Base-by-base conservation (phyloP, 2,329 filamentous ascomycete species). In the Orbilia blumenaviensis region DNA sequence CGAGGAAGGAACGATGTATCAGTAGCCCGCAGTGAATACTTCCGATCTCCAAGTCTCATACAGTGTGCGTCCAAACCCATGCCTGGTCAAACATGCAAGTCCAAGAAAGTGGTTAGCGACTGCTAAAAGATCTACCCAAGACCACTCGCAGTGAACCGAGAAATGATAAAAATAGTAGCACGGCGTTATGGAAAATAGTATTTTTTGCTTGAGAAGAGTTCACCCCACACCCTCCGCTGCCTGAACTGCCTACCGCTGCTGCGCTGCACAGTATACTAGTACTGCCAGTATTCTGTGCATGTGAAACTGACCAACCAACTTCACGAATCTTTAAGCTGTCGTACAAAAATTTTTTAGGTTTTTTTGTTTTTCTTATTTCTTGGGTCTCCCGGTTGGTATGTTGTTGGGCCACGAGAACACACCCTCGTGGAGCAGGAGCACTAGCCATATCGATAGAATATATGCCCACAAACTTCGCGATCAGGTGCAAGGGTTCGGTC, bases 141-240 rank as follows among this genome's bases (percentile, higher is more conserved):
- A 52, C 42, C 46, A 27, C 48, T 58, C 67, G 23, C 58, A 66
- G 12, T 41, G 60, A 50, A 72, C 34, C 34, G 58, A 63, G 23
- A 66, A 66, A 12, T 10, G 9, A 38, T 72, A 64, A 72, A 72
- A 72, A 72, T 72, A 72, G 67, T 14, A 72, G 48, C 67, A 71
- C 46, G 66, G 52, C 29, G 52, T 61, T 50, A 61, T 50, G 58
- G 50, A 50, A 46, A 56, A 60, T 12, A 63, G 32, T 38, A 23
- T 7, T 27, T 68, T 36, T 56, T 50, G 62, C 50, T 58, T 32
- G 42, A 44, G 50, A 69, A 52, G 14, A 54, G 27, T 54, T 3
- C 27, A 54, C 48, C 48, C 48, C 46, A 50, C 46, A 54, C 48
- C 27, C 16, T 54, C 8, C 36, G 9, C 36, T 44, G 18, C 41